These are phyloP conservation scores for Colletotrichum sp. DNA, from an alignment of 2,329 filamentous ascomycete species.

Conservation along the genomic window DNA sequence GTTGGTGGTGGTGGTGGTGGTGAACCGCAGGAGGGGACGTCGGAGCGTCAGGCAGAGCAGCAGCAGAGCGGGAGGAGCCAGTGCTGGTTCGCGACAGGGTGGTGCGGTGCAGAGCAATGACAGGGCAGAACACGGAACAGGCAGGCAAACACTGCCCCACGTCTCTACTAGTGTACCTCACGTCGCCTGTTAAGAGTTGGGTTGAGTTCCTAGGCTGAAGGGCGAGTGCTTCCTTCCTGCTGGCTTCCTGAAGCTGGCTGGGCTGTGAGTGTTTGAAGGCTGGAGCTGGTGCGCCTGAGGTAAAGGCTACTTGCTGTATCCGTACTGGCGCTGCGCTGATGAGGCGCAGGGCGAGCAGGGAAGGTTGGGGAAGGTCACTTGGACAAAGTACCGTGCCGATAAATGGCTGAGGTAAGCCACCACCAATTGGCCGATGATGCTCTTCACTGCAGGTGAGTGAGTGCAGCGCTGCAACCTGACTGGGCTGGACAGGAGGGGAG, in stretches of 20 bases:
- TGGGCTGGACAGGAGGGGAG: neutral
- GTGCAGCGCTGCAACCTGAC: neutral
- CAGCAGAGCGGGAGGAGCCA: neutral
- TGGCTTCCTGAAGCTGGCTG: neutral
- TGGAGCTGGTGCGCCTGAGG: neutral
- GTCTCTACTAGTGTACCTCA: neutral
- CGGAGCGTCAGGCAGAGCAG: neutral
- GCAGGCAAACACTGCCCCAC: slow-evolving; percentile 8
- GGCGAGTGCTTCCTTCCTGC: neutral
- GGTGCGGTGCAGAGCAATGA: neutral
- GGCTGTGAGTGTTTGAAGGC: neutral
- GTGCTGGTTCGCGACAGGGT: neutral
- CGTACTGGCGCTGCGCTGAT: neutral
- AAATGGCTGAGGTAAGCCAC: slow-evolving; percentile 4
- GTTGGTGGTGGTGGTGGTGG: neutral
- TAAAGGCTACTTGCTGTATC: neutral
- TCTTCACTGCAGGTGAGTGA: neutral
- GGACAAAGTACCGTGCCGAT: slow-evolving; percentile 11
- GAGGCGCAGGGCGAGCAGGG: slow-evolving; percentile 4
- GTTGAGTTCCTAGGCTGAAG: neutral
- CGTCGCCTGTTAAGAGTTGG: neutral
- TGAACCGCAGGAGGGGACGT: neutral
- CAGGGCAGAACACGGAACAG: neutral
- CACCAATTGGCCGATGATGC: neutral
- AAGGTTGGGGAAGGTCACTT: neutral